Evolutionary conservation across 2,329 filamentous ascomycete genomes (phyloP).

Genomic region (Pseudogymnoascus sp.): DNA sequence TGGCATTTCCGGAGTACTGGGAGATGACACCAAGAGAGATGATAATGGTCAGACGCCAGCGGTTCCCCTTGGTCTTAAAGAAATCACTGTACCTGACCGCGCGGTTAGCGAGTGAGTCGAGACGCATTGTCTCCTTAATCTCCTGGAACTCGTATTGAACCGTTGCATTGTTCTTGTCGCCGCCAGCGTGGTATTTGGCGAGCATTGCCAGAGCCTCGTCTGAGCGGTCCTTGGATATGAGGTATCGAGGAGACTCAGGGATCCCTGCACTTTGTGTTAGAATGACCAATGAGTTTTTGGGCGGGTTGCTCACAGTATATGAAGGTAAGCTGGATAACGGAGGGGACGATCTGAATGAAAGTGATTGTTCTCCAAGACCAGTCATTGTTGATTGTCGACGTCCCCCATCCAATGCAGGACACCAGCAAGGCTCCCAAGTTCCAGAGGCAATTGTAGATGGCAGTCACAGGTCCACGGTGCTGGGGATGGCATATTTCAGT

Average conservation of each 20-base stretch:
- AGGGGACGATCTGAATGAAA: constrained; percentile 55
- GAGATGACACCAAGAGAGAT: neutral
- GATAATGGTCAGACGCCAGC: neutral
- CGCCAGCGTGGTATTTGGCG: constrained; percentile 48
- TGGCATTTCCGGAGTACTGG: neutral
- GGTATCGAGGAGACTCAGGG: constrained; percentile 55
- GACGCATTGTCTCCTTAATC: constrained; percentile 19
- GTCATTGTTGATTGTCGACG: constrained; percentile 45
- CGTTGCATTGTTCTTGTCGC: constrained; percentile 39
- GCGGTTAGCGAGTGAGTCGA: constrained; percentile 29
- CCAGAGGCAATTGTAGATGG: constrained; percentile 62
- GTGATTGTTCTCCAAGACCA: constrained; percentile 63
- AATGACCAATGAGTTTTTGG: neutral
- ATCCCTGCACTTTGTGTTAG: constrained; percentile 24
- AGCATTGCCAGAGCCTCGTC: constrained; percentile 46
- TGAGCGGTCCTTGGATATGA: constrained; percentile 45
- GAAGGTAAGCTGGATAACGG: constrained; percentile 52
- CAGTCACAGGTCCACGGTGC: constrained; percentile 55
- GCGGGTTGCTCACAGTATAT: constrained; percentile 43
- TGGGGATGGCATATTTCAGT: constrained; percentile 62
- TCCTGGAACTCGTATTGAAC: constrained; percentile 38
- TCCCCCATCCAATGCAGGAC: constrained; percentile 56
- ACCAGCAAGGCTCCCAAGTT: constrained; percentile 50
- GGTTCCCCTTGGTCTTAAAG: constrained; percentile 29
- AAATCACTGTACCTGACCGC: constrained; percentile 32